Percentiles rank a stretch among this genome's conserved stretches.
phyloP scores from a whole-genome alignment of 2,329 filamentous ascomycete genomes.

The Fusarium oligoseptatum region DNA sequence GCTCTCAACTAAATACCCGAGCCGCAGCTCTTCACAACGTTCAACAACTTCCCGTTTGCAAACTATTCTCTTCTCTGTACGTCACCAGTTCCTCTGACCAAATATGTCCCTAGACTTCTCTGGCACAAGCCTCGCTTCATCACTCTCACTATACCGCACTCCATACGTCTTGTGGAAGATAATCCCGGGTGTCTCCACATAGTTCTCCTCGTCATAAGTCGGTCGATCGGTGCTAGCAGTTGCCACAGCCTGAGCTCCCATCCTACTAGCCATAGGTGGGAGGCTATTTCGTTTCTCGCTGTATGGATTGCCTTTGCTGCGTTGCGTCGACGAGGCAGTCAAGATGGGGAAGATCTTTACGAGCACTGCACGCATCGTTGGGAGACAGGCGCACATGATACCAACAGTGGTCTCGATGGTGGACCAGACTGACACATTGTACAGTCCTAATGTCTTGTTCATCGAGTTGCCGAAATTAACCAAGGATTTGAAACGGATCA shows the following conservation, averaged over 20 bases:
- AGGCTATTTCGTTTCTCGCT: background rate
- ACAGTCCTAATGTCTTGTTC: constrained; percentile 44
- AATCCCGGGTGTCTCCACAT: background rate
- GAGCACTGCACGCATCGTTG: background rate
- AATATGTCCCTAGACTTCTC: background rate
- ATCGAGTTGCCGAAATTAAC: constrained; percentile 37
- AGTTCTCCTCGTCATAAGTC: background rate
- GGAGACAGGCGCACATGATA: constrained; percentile 4
- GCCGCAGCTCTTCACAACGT: background rate
- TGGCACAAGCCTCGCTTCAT: constrained; percentile 5
- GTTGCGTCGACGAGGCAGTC: background rate
- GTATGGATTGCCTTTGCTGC: constrained; percentile 2
- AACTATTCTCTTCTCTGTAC: accelerated
- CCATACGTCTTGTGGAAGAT: background rate
- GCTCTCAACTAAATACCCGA: background rate
- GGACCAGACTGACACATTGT: constrained; percentile 47
- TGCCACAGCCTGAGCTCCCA: background rate
- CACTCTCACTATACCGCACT: constrained; percentile 8
- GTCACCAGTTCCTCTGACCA: background rate
- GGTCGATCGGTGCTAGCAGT: background rate
- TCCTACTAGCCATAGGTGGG: background rate
- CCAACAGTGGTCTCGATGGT: constrained; percentile 42
- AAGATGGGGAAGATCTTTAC: background rate
- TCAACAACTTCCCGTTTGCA: background rate
- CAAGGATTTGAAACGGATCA: constrained; percentile 46